Conservation (phyloP, 2,329 filamentous ascomycete species). For the Botrytis fabae region DNA sequence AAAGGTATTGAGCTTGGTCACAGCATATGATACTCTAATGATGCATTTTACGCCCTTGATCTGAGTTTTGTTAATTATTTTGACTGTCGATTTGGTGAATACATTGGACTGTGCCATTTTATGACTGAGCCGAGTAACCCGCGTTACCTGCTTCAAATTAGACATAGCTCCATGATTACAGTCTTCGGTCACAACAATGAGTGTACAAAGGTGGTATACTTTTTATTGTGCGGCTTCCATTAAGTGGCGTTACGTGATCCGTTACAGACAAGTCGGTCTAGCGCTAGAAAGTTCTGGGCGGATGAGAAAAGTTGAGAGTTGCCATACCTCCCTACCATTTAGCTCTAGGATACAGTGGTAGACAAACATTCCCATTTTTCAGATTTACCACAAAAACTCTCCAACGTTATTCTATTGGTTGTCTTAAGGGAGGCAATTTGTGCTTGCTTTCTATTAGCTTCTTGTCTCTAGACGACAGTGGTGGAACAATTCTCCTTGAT, state of each 20-base stretch:
- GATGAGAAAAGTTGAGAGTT: not conserved
- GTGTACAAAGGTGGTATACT: not conserved
- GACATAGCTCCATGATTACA: not conserved
- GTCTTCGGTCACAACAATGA: not conserved
- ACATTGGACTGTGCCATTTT: not conserved
- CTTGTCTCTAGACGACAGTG: not conserved
- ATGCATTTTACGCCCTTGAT: constrained; percentile 17
- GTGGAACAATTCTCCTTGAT: not conserved
- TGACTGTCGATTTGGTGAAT: not conserved
- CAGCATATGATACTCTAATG: constrained; percentile 24
- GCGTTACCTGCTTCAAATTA: not conserved
- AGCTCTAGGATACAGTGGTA: not conserved
- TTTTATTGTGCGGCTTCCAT: not conserved
- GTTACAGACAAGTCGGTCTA: not conserved
- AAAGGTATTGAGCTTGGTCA: constrained; percentile 16
- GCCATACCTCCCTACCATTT: not conserved
- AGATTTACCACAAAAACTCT: not conserved
- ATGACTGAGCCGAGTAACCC: not conserved
- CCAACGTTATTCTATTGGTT: not conserved
- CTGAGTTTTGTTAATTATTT: not conserved
- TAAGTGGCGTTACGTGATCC: not conserved
- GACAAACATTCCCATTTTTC: not conserved
- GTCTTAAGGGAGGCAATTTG: not conserved
- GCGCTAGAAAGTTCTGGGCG: not conserved
- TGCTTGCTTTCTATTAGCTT: not conserved